Percentiles rank a stretch among this genome's conserved stretches.
phyloP scores from a whole-genome alignment of 2,329 filamentous ascomycete species.

The Epichloe gansuensis region DNA sequence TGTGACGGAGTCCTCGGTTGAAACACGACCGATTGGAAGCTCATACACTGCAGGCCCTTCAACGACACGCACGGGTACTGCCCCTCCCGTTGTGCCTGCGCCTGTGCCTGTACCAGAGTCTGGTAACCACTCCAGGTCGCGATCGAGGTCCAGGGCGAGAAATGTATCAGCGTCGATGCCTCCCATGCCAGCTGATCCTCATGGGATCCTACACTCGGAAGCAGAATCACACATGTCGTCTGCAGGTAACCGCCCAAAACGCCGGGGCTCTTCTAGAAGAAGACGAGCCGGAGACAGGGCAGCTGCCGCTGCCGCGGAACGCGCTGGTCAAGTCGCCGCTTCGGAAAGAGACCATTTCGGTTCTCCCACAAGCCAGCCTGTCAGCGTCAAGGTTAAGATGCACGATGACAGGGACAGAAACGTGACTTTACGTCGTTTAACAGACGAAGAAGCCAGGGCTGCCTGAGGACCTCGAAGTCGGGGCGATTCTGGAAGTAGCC shows the following conservation, averaged over 20 bases:
- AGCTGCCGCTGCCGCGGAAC: conserved; percentile 34
- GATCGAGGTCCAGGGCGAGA: conserved; percentile 25
- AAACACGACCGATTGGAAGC: conserved; percentile 17
- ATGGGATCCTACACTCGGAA: conserved; percentile 26
- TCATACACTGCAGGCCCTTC: conserved; percentile 13
- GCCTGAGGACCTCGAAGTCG: conserved; percentile 28
- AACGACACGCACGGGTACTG: conserved; percentile 11
- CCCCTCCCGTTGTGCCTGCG: conserved; percentile 8
- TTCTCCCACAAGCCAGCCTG: conserved; percentile 32
- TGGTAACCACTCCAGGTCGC: conserved; percentile 19
- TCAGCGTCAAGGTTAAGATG: conserved; percentile 48
- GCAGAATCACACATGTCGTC: conserved; percentile 19
- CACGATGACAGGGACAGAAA: conserved; percentile 49
- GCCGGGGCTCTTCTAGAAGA: conserved; percentile 34
- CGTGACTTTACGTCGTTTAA: conserved; percentile 48
- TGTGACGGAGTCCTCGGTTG: conserved; percentile 24
- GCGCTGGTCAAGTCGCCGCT: conserved; percentile 35
- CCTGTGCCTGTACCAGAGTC: conserved; percentile 9
- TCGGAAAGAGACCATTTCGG: conserved; percentile 26
- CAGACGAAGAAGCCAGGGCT: conserved; percentile 44
- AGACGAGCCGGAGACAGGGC: conserved; percentile 33
- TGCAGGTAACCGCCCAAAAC: conserved; percentile 23
- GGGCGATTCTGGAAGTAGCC: conserved; percentile 40
- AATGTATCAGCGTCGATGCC: conserved; percentile 39
- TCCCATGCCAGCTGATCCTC: conserved; percentile 39